Base-by-base conservation (phyloP, 495 filamentous ascomycete species). In the Saxophila tyrrhenica region DNA sequence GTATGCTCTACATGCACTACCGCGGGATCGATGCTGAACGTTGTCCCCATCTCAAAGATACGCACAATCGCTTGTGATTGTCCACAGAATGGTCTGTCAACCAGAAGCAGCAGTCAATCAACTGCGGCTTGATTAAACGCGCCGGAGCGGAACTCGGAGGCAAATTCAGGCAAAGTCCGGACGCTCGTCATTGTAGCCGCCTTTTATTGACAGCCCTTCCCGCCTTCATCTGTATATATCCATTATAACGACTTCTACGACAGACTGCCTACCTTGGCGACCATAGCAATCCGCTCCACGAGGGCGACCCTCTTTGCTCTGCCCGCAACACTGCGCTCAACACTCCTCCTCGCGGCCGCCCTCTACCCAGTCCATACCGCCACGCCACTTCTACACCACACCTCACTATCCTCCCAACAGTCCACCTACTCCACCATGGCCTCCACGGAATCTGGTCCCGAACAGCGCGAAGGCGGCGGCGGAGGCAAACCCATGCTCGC, bases 401-500 rank as follows among this genome's bases (percentile, higher is more conserved):
- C 3, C 41, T 35, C 29, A 13, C 8, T 44, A n/a, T n/a, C 41
- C 41, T 44, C n/a, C n/a, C 45, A 20, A 9, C 3, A 23, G 45
- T 48, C 23, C 45, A 11, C 8, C 15, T 61, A 60, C 58, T 57
- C 60, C 22, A 61, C 62, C 24, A 69, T 69, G 66, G 63, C 63
- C 48, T 60, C 64, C 5, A 48, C 59, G n/a, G 54, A 56, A 1
- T 45, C 24, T 17, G 42, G 22, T 39, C 38, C 25, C 43, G 67
- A 70, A 22, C 55, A 24, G 9, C 39, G 35, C 21, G 48, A 25
- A 21, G 48, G 46, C 23, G 48, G 48, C 32, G 43, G 45, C 52
- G 65, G 29, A 32, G 56, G 46, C 67, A 70, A 50, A 62, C 64
- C 25, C 73, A 77, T 77, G 51, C 63, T 79, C 50, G 75, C 76